Conservation (phyloP, 108 stramenopile species). For the Nitzschia putrida region DNA sequence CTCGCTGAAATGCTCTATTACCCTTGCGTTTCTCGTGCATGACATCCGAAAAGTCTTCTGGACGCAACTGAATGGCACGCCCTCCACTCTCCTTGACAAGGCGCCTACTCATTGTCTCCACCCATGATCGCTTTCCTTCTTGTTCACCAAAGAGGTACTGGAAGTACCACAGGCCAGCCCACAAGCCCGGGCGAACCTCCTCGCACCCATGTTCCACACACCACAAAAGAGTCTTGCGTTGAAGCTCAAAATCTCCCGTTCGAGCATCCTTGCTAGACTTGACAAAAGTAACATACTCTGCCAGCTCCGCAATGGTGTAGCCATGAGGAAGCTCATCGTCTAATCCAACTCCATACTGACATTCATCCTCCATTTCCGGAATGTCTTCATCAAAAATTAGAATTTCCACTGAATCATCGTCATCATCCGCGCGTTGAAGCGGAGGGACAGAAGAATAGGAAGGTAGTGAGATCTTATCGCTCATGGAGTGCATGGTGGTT, state of each 20-base stretch:
- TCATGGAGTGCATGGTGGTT: background rate
- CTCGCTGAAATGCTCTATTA: constrained; percentile 19
- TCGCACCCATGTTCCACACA: constrained; percentile 24
- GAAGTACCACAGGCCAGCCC: constrained; percentile 25
- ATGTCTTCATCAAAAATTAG: constrained; percentile 21
- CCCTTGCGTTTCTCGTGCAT: constrained; percentile 18
- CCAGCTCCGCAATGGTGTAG: constrained; percentile 3
- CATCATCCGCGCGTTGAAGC: constrained; percentile 10
- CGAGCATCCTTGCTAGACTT: constrained; percentile 17
- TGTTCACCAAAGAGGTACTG: constrained; percentile 24
- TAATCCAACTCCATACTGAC: background rate
- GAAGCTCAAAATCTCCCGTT: constrained; percentile 13
- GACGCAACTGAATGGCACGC: background rate
- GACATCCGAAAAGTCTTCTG: background rate
- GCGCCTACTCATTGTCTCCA: constrained; percentile 13
- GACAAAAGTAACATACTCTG: constrained; percentile 17
- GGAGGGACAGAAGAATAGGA: constrained; percentile 7
- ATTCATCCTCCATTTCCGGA: background rate
- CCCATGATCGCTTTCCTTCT: constrained; percentile 27
- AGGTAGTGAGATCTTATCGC: constrained; percentile 1
- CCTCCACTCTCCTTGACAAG: constrained; percentile 23
- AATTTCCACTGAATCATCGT: constrained; percentile 21
- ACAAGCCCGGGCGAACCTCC: constrained; percentile 28
- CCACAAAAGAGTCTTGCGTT: constrained; percentile 20
- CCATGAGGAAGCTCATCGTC: constrained; percentile 4